Evolutionary conservation across 257 asterid species (phyloP).

Genomic region (Solanum pennellii): DNA sequence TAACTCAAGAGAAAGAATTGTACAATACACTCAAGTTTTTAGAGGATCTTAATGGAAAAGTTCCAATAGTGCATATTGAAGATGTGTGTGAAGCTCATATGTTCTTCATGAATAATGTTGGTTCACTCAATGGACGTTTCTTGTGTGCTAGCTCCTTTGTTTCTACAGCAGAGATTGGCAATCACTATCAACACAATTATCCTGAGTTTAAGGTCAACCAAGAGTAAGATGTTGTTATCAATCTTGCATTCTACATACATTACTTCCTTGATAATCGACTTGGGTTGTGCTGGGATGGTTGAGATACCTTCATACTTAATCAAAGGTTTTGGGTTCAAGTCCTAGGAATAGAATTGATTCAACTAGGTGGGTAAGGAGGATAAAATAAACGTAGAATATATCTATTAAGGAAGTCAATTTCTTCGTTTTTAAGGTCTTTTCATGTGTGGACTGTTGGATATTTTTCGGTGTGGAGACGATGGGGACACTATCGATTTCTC

Average conservation of each 20-base stretch:
- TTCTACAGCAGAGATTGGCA: conserved; percentile 37
- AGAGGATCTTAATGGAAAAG: conserved; percentile 40
- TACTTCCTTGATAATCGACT: not conserved
- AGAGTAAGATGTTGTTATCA: conserved; percentile 10
- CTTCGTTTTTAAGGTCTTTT: too few species aligned
- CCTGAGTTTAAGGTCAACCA: conserved; percentile 10
- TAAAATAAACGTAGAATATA: too few species aligned
- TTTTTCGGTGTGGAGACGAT: too few species aligned
- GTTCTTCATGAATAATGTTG: conserved; percentile 24
- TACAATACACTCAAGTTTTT: conserved; percentile 21
- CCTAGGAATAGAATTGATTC: not conserved
- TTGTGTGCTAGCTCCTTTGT: conserved; percentile 33
- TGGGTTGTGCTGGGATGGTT: not conserved
- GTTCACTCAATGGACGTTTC: conserved; percentile 28
- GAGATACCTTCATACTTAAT: not conserved
- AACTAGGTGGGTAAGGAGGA: too few species aligned
- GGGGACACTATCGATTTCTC: too few species aligned
- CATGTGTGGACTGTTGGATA: too few species aligned
- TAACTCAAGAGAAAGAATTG: not conserved
- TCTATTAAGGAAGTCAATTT: too few species aligned
- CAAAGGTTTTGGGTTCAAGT: not conserved
- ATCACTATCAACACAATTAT: conserved; percentile 6
- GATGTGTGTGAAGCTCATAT: conserved; percentile 47
- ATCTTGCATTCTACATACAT: not conserved
- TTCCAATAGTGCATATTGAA: conserved; percentile 40